Conservation (phyloP, 805 yeast species). For the Saturnispora sanitii region DNA sequence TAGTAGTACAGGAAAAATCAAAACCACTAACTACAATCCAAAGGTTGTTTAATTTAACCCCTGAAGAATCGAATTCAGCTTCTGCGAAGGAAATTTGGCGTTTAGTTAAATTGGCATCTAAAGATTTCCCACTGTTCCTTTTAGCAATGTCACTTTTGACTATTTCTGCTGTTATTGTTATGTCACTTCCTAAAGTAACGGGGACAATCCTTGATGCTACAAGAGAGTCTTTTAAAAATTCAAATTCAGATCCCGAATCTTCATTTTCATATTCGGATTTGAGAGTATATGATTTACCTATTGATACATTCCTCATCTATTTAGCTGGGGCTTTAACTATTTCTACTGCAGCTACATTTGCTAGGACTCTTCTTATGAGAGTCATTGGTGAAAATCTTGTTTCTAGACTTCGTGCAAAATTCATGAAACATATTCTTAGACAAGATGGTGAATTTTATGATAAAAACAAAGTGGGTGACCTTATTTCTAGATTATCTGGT, state of each 20-base stretch:
- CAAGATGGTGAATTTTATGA: constrained; percentile 91
- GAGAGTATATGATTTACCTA: constrained; percentile 46
- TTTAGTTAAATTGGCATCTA: constrained; percentile 33
- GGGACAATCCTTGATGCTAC: constrained; percentile 45
- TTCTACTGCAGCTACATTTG: constrained; percentile 75
- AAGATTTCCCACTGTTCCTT: constrained; percentile 35
- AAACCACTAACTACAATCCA: constrained; percentile 7
- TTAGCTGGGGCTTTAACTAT: constrained; percentile 54
- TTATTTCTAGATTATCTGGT: constrained; percentile 76
- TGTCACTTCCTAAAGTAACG: constrained; percentile 47
- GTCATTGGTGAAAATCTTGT: constrained; percentile 81
- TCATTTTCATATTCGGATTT: constrained; percentile 17
- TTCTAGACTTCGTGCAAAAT: constrained; percentile 68
- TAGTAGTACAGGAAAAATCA: not conserved
- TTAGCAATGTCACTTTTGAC: constrained; percentile 36
- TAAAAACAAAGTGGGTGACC: constrained; percentile 83
- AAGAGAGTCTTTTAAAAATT: constrained; percentile 14
- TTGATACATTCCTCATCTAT: constrained; percentile 49
- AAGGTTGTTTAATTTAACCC: constrained; percentile 23
- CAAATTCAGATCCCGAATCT: constrained; percentile 14
- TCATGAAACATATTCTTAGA: constrained; percentile 65
- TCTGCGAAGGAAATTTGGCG: constrained; percentile 31
- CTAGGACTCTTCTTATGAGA: constrained; percentile 65
- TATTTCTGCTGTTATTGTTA: constrained; percentile 39
- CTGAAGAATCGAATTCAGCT: constrained; percentile 26